Evolutionary conservation across 768 basidiomycete species (phyloP).

Genomic region (Rickenella mellea): DNA sequence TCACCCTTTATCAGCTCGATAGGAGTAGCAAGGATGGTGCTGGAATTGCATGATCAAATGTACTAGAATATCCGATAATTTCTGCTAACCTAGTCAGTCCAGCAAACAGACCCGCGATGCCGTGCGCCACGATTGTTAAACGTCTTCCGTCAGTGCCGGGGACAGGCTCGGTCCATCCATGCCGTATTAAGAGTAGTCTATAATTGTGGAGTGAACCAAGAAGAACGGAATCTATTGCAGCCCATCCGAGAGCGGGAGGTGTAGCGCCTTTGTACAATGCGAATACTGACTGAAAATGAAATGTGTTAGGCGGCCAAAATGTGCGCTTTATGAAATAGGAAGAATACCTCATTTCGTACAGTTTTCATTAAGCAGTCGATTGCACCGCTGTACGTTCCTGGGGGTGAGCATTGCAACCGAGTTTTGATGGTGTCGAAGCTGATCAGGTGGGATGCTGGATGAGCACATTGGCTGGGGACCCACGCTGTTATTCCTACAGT

Average conservation of each 20-base stretch:
- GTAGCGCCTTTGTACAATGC: conserved; percentile 71
- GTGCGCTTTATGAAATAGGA: conserved; percentile 1
- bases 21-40: conserved; percentile 64
- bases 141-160: conserved; percentile 36
- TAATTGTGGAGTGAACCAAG: conserved; percentile 68
- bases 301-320: conserved; percentile 2
- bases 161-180: conserved; percentile 43
- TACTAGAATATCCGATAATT: conserved; percentile 3
- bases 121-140: conserved; percentile 55
- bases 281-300: conserved; percentile 37
- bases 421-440: conserved; percentile 72
- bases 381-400: conserved; percentile 53
- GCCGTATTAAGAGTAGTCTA: conserved; percentile 45
- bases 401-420: conserved; percentile 58
- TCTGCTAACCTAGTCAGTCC: conserved; percentile 53
- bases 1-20: conserved; percentile 70
- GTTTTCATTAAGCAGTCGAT: conserved; percentile 49
- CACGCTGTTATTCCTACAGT: background rate
- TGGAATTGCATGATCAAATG: conserved; percentile 16
- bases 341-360: conserved; percentile 47
- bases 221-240: conserved; percentile 60
- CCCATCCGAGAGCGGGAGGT: conserved; percentile 66
- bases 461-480: background rate
- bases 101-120: conserved; percentile 56
- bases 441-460: background rate